Percentiles rank a stretch among this genome's conserved stretches.
Evolutionary conservation across 2,329 filamentous ascomycete species (phyloP).

Genomic region (Botrytis pseudocinerea): DNA sequence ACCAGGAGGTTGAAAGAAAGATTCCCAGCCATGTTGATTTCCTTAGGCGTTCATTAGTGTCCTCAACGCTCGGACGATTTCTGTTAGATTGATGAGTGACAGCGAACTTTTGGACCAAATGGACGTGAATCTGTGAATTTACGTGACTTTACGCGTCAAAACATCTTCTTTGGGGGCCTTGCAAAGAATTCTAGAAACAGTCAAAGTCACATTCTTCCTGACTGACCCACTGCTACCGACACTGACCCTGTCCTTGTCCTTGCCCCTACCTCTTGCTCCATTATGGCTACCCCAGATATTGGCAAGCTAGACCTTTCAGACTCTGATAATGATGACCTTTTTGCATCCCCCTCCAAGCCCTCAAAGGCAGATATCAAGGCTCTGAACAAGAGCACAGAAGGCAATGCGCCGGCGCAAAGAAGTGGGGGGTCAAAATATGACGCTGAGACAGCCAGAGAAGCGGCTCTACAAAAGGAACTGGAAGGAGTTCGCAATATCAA

Average conservation of each 20-base stretch:
- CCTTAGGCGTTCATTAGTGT: constrained; percentile 12
- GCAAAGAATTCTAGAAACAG: constrained; percentile 4
- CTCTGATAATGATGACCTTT: constrained; percentile 57
- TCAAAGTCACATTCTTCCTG: background rate
- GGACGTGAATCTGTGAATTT: background rate
- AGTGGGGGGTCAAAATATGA: constrained; percentile 57
- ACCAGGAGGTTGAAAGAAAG: constrained; percentile 18
- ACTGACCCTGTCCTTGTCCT: background rate
- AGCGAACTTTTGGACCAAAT: background rate
- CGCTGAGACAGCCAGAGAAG: constrained; percentile 68
- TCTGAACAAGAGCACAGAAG: constrained; percentile 30
- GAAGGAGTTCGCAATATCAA: constrained; percentile 85
- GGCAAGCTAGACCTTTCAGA: constrained; percentile 55
- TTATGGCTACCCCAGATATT: constrained; percentile 49
- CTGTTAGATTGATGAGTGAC: background rate
- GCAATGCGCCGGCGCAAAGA: constrained; percentile 36
- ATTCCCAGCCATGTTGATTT: constrained; percentile 24
- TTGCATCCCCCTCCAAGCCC: constrained; percentile 54
- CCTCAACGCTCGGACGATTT: constrained; percentile 10
- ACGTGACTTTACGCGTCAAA: constrained; percentile 19
- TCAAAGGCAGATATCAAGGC: constrained; percentile 35
- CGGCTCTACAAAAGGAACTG: constrained; percentile 73
- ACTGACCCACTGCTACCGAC: background rate
- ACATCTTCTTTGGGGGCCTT: background rate
- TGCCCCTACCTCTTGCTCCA: background rate